Percentiles rank a stretch among this genome's conserved stretches.
phyloP scores from a whole-genome alignment of 176 grass and related monocot species.

The Typha latifolia region DNA sequence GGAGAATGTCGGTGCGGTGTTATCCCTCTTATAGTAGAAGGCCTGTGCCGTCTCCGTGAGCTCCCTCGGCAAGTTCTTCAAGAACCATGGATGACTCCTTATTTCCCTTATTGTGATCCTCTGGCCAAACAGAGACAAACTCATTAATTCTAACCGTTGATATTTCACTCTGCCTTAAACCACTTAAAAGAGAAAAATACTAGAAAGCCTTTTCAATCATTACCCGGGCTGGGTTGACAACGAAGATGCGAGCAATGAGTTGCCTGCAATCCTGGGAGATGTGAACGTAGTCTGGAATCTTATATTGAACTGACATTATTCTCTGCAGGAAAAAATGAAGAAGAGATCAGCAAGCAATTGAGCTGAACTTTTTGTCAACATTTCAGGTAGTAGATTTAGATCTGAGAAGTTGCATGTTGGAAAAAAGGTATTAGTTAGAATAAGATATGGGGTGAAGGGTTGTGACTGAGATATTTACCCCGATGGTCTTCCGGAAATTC shows the following conservation, averaged over 20 bases:
- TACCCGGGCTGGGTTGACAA: conserved; percentile 62
- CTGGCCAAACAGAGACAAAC: conserved; percentile 30
- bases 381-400: not conserved
- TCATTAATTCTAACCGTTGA: not conserved
- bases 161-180: conserved; percentile 3
- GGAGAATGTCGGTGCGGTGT: conserved; percentile 59
- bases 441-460: not conserved
- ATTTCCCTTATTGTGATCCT: conserved; percentile 95
- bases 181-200: not conserved
- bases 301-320: conserved; percentile 86
- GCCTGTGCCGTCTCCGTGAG: conserved; percentile 61
- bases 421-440: not conserved
- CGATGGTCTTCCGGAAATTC: conserved; percentile 92
- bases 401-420: not conserved
- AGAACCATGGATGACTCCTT: conserved; percentile 91
- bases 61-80: conserved; percentile 93
- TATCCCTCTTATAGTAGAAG: conserved; percentile 74
- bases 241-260: conserved; percentile 72
- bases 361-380: not conserved
- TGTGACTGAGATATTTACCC: conserved; percentile 25
- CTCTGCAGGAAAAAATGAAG: conserved; percentile 35
- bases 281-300: conserved; percentile 81
- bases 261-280: conserved; percentile 62
- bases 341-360: conserved; percentile 2
- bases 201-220: conserved; percentile 5